phyloP scores from a whole-genome alignment of 1,284 basidiomycete genomes.

The Quambalaria eucalypti region DNA sequence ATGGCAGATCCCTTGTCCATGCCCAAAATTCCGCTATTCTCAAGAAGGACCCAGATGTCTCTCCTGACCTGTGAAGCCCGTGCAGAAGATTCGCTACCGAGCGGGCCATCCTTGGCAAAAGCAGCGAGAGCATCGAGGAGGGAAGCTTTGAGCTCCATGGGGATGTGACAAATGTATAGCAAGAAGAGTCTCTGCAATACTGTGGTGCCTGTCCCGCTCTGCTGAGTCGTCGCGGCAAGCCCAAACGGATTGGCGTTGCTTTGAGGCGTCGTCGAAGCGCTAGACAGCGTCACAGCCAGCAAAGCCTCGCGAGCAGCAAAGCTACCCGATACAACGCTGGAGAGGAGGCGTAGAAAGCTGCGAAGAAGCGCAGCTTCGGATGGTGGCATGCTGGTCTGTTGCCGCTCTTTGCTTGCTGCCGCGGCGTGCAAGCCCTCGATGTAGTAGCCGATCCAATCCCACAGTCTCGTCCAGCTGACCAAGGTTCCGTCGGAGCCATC shows the following conservation, averaged over 20 bases:
- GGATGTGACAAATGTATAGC: slow-evolving; percentile 48
- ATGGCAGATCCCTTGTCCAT: slow-evolving; percentile 7
- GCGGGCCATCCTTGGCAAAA: slow-evolving; percentile 52
- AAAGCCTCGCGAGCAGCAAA: slow-evolving; percentile 70
- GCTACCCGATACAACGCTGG: slow-evolving; percentile 69
- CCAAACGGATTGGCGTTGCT: neutral
- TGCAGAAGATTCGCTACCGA: slow-evolving; percentile 35
- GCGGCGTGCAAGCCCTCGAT: slow-evolving; percentile 29
- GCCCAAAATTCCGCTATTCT: slow-evolving; percentile 50
- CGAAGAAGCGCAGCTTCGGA: slow-evolving; percentile 71
- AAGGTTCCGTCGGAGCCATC: slow-evolving; percentile 25
- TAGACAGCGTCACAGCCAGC: slow-evolving; percentile 49
- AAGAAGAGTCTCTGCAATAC: slow-evolving; percentile 60
- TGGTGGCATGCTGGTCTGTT: slow-evolving; percentile 53
- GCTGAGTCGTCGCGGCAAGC: neutral
- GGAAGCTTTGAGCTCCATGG: slow-evolving; percentile 82
- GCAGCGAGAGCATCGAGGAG: slow-evolving; percentile 74
- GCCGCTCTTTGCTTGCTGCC: slow-evolving; percentile 1
- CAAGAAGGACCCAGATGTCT: slow-evolving; percentile 72
- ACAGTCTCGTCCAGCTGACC: slow-evolving; percentile 40
- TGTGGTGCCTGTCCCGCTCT: neutral
- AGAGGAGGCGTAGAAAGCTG: slow-evolving; percentile 70
- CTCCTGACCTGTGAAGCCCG: slow-evolving; percentile 57
- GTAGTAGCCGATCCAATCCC: slow-evolving; percentile 45
- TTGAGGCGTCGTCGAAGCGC: slow-evolving; percentile 29